Evolutionary conservation across 768 basidiomycete species (phyloP), one percentile per base, ranked within the genome.

Genomic region (Boletus rufocinnamomeus): DNA sequence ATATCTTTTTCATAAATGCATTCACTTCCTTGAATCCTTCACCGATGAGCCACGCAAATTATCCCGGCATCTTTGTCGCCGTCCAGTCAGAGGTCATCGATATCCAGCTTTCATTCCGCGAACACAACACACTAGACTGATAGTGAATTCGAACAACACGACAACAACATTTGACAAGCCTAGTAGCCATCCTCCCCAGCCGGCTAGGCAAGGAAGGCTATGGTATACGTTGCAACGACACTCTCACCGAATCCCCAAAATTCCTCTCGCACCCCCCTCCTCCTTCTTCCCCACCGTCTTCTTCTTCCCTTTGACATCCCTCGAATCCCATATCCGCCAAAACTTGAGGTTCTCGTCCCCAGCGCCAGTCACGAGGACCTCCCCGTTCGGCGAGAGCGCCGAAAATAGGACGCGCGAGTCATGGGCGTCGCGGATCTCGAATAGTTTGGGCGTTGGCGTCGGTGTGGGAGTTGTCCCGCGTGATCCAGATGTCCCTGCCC

Each of bases 331-430:
- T 41, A 93, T 81, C 58, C 86, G 84, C 95, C 95, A 96, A 75
- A 96, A 96, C 79, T 98, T 98, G 66, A 98, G 78, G 68, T 95
- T 95, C 79, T 98, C 96, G 69, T 98, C 97, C 0, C 90, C 91
- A 2, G 93, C 93, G 9, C 91, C 93, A 0, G 96, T 98, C 62
- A 87, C 90, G 10, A 99, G 87, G 6, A 94, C 86, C 63, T 95
- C 93, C 1, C 97, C 97, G 10, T 86, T 89, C 2, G 97, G 97
- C 56, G 90, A 85, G 9, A 97, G 70, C 27, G 88, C 85, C 56
- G 89, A 92, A 70, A 89, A 93, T 41, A 99, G 76, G 53, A 98
- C 91, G 3, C 97, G 79, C 30, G 89, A 87, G 70, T 98, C 95
- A 65, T 98, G 97, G 1, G 96, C 95, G 57, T 96, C 92, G 10